phyloP scores from a whole-genome alignment of 371 early-diverging fungal species.

The Polyrhizophydium stewartii region DNA sequence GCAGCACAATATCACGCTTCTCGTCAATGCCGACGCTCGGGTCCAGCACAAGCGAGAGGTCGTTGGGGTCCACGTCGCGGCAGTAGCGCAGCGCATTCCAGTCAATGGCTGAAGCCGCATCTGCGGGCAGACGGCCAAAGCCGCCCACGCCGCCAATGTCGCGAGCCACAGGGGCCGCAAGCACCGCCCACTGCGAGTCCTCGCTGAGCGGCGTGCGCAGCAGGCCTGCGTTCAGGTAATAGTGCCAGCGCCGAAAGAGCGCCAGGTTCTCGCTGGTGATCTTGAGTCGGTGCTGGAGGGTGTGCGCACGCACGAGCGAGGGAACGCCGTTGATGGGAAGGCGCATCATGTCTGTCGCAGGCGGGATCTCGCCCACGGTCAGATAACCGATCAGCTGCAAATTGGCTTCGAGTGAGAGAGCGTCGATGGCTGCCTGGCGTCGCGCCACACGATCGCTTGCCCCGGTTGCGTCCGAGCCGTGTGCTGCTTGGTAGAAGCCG shows the following conservation, averaged over 20 bases:
- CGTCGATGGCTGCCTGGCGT: too few species aligned
- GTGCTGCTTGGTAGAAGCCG: too few species aligned
- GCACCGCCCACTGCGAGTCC: slow-evolving; percentile 9
- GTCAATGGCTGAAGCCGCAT: slow-evolving; percentile 32
- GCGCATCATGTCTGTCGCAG: neutral
- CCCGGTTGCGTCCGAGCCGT: too few species aligned
- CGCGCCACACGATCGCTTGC: too few species aligned
- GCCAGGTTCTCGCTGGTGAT: neutral
- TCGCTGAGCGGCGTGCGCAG: slow-evolving; percentile 13
- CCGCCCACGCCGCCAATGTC: neutral
- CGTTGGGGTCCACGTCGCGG: neutral
- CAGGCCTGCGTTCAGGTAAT: slow-evolving; percentile 11
- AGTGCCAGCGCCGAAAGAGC: slow-evolving; percentile 8
- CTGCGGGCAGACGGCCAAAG: neutral
- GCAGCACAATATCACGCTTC: slow-evolving; percentile 38
- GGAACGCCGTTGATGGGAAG: neutral
- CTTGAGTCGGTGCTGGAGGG: neutral
- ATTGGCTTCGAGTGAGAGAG: too few species aligned
- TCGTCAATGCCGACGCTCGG: neutral
- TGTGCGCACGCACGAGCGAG: neutral
- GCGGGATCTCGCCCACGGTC: neutral
- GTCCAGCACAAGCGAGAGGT: neutral
- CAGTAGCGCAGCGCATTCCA: slow-evolving; percentile 41
- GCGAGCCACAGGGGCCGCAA: slow-evolving; percentile 17
- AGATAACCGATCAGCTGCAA: neutral